Base-by-base conservation (phyloP, 2,329 filamentous ascomycete genomes). In the Colletotrichum sp. region DNA sequence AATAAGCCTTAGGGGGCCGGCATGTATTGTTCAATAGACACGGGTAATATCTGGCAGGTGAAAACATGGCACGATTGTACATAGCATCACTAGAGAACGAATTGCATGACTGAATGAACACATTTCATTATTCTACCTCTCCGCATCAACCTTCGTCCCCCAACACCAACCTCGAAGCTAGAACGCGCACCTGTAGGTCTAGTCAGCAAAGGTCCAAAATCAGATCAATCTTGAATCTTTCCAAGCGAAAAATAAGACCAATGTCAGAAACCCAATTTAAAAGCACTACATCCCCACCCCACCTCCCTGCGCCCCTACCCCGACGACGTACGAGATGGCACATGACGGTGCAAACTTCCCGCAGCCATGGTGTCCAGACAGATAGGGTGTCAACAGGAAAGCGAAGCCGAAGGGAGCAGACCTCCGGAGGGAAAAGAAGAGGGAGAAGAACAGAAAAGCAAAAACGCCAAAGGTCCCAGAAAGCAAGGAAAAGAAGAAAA, bases 221-320 rank as follows among this genome's bases (percentile, higher is more conserved):
- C 13, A 7, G 32, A 3, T 43, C 25, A 32, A 52, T n/a, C 27
- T 16, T 32, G 7, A 28, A 60, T 39, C 5, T 6, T 32, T n/a
- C 16, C 32, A 27, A 58, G 10, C 6, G 27, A 3, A 28, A 52
- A 52, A 22, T 22, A 52, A n/a, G 55, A 70, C 70, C 34, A 80
- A 79, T 79, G 77, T 87, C 85, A 87, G 85, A 87, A 86, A 87
- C 85, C 85, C 84, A 81, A 77, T 79, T 82, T 87, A 85, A 85
- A 87, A 87, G 85, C 85, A 87, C 83, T 79, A 87, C 86, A 73
- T 76, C 70, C 74, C 79, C 79, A 85, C 82, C 81, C 80, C 84
- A 81, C 82, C 84, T 74, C 79, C 78, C 78, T 79, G 80, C 79
- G 77, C 71, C 68, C 75, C 72, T 32, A 62, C 32, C 43, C 62